Conservation (phyloP, 148 eudicot genomes). For the Amaranthus palmeri region DNA sequence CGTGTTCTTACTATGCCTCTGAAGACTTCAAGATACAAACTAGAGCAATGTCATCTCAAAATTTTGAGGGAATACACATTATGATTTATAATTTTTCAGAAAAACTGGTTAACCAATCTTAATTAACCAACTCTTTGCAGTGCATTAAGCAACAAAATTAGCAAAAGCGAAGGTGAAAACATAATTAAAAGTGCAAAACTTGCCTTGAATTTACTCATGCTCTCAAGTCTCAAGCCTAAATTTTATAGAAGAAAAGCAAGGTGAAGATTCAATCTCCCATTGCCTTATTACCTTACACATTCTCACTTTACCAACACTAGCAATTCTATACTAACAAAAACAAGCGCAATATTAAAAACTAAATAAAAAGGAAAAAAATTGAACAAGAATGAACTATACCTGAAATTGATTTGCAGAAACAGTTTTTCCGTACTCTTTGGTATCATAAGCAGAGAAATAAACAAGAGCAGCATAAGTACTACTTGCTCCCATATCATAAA, state of each 20-base stretch:
- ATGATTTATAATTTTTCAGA: no score
- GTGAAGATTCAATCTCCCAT: neutral
- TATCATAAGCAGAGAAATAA: slow-evolving; percentile 78
- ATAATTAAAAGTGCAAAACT: no score
- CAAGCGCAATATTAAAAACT: neutral
- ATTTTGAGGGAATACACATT: no score
- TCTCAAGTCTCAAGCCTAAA: no score
- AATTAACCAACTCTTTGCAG: no score
- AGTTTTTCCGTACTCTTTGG: slow-evolving; percentile 82
- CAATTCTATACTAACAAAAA: neutral
- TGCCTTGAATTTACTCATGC: no score
- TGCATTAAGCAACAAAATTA: no score
- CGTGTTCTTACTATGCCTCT: no score
- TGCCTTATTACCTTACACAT: neutral
- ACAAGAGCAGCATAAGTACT: slow-evolving; percentile 94
- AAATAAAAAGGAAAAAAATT: neutral
- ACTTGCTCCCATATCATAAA: slow-evolving; percentile 88
- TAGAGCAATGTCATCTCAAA: no score
- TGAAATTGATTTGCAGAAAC: slow-evolving; percentile 90
- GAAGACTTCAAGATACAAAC: no score
- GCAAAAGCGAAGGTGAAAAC: no score
- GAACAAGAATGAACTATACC: slow-evolving; percentile 33
- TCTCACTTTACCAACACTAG: neutral
- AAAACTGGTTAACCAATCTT: no score
- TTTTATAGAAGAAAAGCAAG: neutral